phyloP scores from a whole-genome alignment of 805 yeast genomes.

The Metschnikowia gruessii region DNA sequence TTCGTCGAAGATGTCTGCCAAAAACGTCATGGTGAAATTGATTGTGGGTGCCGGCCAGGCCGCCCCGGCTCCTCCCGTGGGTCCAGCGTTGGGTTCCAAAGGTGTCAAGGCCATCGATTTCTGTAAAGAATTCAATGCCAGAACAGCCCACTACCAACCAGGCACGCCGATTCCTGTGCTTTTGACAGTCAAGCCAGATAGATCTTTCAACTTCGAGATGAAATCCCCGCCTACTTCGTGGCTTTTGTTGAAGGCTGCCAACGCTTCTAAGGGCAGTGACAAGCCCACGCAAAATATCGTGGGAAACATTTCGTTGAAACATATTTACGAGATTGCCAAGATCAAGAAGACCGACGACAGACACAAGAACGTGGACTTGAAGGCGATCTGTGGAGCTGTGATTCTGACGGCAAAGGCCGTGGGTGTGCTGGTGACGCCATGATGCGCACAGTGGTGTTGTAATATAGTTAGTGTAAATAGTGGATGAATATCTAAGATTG shows the following conservation, averaged over 20 bases:
- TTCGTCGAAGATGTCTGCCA: conserved; percentile 33
- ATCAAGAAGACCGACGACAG: conserved; percentile 84
- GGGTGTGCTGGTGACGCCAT: conserved; percentile 81
- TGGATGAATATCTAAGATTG: neutral
- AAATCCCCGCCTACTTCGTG: conserved; percentile 92
- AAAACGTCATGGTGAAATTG: conserved; percentile 74
- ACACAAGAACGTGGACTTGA: conserved; percentile 66
- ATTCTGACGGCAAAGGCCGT: conserved; percentile 85
- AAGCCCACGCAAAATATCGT: conserved; percentile 53
- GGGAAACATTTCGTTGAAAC: conserved; percentile 76
- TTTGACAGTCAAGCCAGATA: conserved; percentile 86
- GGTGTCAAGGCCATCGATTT: conserved; percentile 99
- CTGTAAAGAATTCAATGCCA: conserved; percentile 96
- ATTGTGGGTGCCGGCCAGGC: conserved; percentile 98
- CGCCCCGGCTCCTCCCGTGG: conserved; percentile 98
- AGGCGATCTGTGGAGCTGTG: conserved; percentile 76
- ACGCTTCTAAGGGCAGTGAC: conserved; percentile 74
- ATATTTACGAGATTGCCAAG: conserved; percentile 91
- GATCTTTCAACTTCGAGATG: conserved; percentile 81
- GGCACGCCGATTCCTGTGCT: conserved; percentile 89
- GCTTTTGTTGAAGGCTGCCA: conserved; percentile 78
- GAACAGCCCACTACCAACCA: conserved; percentile 82
- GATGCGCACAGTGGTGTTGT: conserved; percentile 10
- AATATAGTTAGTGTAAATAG: conserved; percentile 16
- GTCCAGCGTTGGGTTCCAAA: conserved; percentile 97